phyloP scores from a whole-genome alignment of 2,329 filamentous ascomycete species.

The Monascus ruber region DNA sequence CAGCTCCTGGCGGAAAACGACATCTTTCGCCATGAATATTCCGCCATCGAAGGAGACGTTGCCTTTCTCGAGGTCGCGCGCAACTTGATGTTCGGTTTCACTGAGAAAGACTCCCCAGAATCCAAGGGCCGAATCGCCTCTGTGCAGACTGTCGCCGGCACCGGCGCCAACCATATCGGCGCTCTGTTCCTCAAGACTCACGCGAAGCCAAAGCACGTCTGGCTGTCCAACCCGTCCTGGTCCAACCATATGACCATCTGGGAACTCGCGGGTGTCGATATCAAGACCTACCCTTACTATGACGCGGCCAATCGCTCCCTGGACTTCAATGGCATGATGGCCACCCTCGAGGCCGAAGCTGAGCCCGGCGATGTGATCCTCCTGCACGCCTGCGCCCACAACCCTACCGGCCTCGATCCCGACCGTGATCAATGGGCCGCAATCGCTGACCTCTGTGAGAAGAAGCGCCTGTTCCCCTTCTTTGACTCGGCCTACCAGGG shows the following conservation, averaged over 20 bases:
- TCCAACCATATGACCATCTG: constrained; percentile 97
- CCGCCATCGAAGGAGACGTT: constrained; percentile 77
- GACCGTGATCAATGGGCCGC: constrained; percentile 87
- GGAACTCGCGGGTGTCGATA: constrained; percentile 57
- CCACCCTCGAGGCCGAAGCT: constrained; percentile 75
- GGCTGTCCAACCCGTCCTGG: constrained; percentile 93
- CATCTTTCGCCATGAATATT: constrained; percentile 91
- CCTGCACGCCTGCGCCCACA: constrained; percentile 91
- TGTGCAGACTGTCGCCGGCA: constrained; percentile 89
- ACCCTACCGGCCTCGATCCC: constrained; percentile 92
- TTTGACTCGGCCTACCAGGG: constrained; percentile 98
- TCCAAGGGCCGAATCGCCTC: constrained; percentile 48
- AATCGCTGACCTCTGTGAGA: constrained; percentile 63
- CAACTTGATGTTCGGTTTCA: constrained; percentile 60
- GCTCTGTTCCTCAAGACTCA: constrained; percentile 84
- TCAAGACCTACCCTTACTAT: constrained; percentile 86
- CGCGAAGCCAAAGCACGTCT: constrained; percentile 62
- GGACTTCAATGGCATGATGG: constrained; percentile 50
- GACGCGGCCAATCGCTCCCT: constrained; percentile 45
- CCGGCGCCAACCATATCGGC: constrained; percentile 84
- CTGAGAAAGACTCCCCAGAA: constrained; percentile 22
- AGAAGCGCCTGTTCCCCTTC: constrained; percentile 86
- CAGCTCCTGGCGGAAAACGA: constrained; percentile 71
- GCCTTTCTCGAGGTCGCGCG: constrained; percentile 77
- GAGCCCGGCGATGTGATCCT: constrained; percentile 73